Percentiles rank a stretch among this genome's conserved stretches.
These are phyloP conservation scores for Tremellales sp. DNA, from an alignment of 1,284 basidiomycete genomes.

Conservation along the genomic window DNA sequence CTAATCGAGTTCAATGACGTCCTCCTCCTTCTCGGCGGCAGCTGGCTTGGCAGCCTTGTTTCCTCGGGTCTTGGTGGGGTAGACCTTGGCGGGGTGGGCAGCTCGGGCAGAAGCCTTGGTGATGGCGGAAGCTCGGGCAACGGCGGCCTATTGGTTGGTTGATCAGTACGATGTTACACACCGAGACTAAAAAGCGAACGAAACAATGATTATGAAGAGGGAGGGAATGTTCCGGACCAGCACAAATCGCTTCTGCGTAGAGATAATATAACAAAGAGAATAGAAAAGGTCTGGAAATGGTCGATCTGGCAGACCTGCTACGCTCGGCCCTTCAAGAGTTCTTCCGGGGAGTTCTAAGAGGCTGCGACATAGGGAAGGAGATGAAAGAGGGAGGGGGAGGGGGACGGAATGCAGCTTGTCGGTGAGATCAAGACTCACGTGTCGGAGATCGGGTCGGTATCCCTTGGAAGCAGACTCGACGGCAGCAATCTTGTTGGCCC, in stretches of 20 bases:
- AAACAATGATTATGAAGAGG: conserved; percentile 5
- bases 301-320: conserved; percentile 39
- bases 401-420: conserved; percentile 69
- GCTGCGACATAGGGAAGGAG: conserved; percentile 27
- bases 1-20: conserved; percentile 48
- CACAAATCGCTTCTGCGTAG: conserved; percentile 18
- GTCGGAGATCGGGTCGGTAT: conserved; percentile 77
- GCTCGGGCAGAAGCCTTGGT: conserved; percentile 65
- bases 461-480: conserved; percentile 62
- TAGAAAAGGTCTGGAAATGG: conserved; percentile 19
- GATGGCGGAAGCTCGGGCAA: conserved; percentile 76
- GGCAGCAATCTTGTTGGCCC: conserved; percentile 67
- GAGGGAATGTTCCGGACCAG: conserved; percentile 19
- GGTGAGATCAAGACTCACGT: conserved; percentile 58
- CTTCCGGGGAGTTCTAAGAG: conserved; percentile 42
- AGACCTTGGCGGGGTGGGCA: conserved; percentile 58
- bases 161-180: too few species aligned
- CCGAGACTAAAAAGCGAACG: too few species aligned
- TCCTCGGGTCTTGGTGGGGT: conserved; percentile 67
- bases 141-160: conserved; percentile 57
- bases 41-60: conserved; percentile 68
- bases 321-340: conserved; percentile 40
- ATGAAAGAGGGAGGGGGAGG: conserved; percentile 25
- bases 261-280: conserved; percentile 13
- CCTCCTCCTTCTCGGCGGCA: conserved; percentile 50